Conservation (phyloP, 345 rosid genomes). For the Citrus cavaleriei region DNA sequence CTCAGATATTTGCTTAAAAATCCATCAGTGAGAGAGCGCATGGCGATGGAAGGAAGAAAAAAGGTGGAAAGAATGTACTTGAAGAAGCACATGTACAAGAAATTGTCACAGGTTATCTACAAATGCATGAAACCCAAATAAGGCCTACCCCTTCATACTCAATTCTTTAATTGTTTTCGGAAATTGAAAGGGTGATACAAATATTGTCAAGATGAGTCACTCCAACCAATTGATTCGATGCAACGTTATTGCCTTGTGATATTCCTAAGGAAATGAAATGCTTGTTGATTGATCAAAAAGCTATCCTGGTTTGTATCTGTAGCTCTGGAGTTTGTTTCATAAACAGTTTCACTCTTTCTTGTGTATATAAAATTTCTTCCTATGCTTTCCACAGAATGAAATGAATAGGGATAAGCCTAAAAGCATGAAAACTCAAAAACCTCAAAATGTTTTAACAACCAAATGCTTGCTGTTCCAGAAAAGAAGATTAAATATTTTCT, state of each 20-base stretch:
- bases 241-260: not conserved
- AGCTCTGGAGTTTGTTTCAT: not conserved
- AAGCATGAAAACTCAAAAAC: too few species aligned
- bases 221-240: not conserved
- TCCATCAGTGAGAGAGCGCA: slow-evolving; percentile 39
- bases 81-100: slow-evolving; percentile 87
- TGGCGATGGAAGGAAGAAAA: slow-evolving; percentile 71
- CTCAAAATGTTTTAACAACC: too few species aligned
- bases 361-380: not conserved
- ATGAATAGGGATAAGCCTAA: too few species aligned
- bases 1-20: slow-evolving; percentile 52
- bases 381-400: not conserved
- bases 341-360: not conserved
- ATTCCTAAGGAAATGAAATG: not conserved
- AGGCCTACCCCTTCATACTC: slow-evolving; percentile 4
- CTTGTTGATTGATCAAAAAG: not conserved
- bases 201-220: not conserved
- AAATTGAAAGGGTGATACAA: slow-evolving; percentile 9
- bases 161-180: slow-evolving; percentile 44
- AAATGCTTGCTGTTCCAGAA: too few species aligned
- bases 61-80: slow-evolving; percentile 60
- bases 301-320: not conserved
- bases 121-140: slow-evolving; percentile 73
- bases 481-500: too few species aligned
- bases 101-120: slow-evolving; percentile 65